Percentiles rank a stretch among this genome's conserved stretches.
These are phyloP conservation scores for Straminergon stramineum DNA, from an alignment of 225 moss, liverwort and hornwort species.

Conservation along the genomic window DNA sequence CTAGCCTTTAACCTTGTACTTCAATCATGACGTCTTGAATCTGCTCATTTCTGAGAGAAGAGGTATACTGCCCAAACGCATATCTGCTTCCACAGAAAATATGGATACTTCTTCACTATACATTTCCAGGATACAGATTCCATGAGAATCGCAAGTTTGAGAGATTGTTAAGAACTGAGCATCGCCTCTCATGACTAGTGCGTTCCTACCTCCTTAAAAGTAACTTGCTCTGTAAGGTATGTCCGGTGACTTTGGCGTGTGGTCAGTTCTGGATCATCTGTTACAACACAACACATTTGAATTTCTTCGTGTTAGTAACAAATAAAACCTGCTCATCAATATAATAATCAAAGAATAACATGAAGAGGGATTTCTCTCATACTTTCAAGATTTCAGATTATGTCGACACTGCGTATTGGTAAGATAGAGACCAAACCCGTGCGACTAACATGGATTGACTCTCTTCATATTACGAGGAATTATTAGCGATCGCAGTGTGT, in stretches of 20 bases:
- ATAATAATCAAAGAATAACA: neutral
- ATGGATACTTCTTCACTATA: slow-evolving; percentile 28
- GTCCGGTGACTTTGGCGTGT: slow-evolving; percentile 63
- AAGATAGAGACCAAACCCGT: neutral
- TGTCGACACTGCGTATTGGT: neutral
- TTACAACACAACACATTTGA: neutral
- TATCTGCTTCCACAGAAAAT: slow-evolving; percentile 40
- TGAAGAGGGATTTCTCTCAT: neutral
- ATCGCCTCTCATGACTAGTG: slow-evolving; percentile 5
- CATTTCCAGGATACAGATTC: slow-evolving; percentile 10
- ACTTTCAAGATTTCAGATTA: neutral
- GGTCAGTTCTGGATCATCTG: slow-evolving; percentile 81
- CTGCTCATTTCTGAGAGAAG: slow-evolving; percentile 32
- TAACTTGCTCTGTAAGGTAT: slow-evolving; percentile 74
- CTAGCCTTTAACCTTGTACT: slow-evolving; percentile 39
- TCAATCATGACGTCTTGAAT: slow-evolving; percentile 33
- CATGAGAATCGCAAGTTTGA: slow-evolving; percentile 10
- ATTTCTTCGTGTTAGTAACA: neutral
- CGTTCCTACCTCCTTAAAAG: slow-evolving; percentile 72
- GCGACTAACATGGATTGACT: neutral
- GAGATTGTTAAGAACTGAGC: slow-evolving; percentile 10
- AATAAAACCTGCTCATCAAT: neutral
- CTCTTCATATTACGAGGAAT: neutral
- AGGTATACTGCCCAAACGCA: slow-evolving; percentile 34
- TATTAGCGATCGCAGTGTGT: neutral